Base-by-base conservation (phyloP, 768 basidiomycete genomes). In the Tricholomella constricta region DNA sequence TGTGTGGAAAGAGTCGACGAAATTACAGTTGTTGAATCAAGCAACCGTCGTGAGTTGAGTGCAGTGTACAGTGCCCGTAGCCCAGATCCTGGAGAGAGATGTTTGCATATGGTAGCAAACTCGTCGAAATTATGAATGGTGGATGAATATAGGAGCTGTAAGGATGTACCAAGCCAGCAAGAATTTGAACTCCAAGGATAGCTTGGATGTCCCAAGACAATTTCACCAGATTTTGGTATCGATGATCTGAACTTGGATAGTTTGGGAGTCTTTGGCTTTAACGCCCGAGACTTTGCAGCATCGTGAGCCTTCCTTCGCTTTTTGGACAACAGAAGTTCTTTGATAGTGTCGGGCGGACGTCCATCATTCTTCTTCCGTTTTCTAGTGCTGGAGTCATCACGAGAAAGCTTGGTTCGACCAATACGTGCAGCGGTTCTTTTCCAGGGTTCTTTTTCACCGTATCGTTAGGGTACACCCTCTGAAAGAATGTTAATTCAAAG, bases 361-460 rank as follows among this genome's bases (percentile, higher is more conserved):
- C 27, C 27, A 31, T 45, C 31, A 11, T 31, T 31, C 6, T n/a
- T 2, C 31, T 45, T 29, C 5, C 44, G 26, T 20, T 12, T 45
- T 14, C n/a, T 29, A 2, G 3, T 12, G 14, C n/a, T 7, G 7
- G 10, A 5, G 1, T 17, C 42, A 8, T 4, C 27, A 0, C 34
- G 31, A 7, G 42, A 25, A 6, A 1, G 23, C 8, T 51, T 51
- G 8, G 51, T 45, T 1, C 43, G 32, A 5, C 43, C 51, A 31
- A 52, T 29, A 2, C 2, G 19, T 14, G 25, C n/a, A 15, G 26
- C 44, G 6, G 22, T 2, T 2, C 22, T n/a, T 20, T 46, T 52
- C 44, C 44, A 52, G 7, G 35, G 43, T 22, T 52, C 51, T 7
- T 34, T 14, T 31, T 46, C 22, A 3, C 44, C 51, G 45, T 52